These are phyloP conservation scores for Scleroderma bovista DNA, from an alignment of 768 basidiomycete genomes.

Conservation along the genomic window DNA sequence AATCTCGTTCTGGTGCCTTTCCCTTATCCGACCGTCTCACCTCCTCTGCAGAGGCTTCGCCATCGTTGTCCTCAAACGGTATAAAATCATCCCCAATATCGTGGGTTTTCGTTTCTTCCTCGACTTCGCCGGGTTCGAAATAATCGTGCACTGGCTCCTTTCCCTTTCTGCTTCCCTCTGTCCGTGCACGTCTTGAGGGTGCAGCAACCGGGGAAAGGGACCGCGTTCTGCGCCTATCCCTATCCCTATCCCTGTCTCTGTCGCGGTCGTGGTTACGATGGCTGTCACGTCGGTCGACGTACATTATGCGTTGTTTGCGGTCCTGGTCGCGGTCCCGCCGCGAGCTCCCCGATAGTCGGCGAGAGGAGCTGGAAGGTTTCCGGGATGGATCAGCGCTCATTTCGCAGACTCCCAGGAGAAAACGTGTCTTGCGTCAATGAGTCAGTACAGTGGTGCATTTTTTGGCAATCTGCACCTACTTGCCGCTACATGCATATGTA, in stretches of 20 bases:
- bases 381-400: slow-evolving; percentile 17
- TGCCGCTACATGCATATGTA: no score
- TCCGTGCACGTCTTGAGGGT: slow-evolving; percentile 15
- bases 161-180: slow-evolving; percentile 9
- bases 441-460: no score
- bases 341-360: not conserved
- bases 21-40: slow-evolving; percentile 17
- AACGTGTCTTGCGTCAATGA: not conserved
- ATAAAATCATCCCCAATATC: slow-evolving; percentile 29
- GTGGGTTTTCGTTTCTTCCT: slow-evolving; percentile 9
- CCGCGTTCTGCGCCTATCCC: slow-evolving; percentile 5
- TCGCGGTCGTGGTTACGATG: slow-evolving; percentile 1
- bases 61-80: slow-evolving; percentile 19
- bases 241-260: not conserved
- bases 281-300: not conserved
- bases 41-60: slow-evolving; percentile 6
- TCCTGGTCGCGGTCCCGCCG: not conserved
- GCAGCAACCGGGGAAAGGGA: slow-evolving; percentile 11
- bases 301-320: not conserved
- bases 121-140: slow-evolving; percentile 8
- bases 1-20: slow-evolving; percentile 30
- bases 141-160: slow-evolving; percentile 10
- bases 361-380: slow-evolving; percentile 16
- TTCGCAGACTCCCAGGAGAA: not conserved
- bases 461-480: no score